Conservation (phyloP, 345 rosid genomes). For the Gossypium thurberi region DNA sequence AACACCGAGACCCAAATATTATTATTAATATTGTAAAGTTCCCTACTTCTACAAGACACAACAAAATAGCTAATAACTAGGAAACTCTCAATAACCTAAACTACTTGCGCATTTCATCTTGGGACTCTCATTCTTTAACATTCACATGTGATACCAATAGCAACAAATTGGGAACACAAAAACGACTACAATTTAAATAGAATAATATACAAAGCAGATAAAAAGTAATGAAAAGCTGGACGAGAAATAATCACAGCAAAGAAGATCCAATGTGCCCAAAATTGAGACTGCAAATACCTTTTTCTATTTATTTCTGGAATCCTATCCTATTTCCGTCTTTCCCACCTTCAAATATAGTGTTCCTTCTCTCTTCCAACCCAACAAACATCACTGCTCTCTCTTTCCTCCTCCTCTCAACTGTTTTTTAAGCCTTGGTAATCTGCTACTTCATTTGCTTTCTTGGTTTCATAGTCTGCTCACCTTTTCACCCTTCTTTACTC, state of each 20-base stretch:
- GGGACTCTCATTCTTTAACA: slow-evolving; percentile 13
- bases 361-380: not conserved
- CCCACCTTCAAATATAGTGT: not conserved
- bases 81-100: slow-evolving; percentile 11
- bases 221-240: slow-evolving; percentile 4
- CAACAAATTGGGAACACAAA: slow-evolving; percentile 31
- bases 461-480: not conserved
- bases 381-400: not conserved
- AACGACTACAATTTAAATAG: slow-evolving; percentile 1
- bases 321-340: slow-evolving; percentile 21
- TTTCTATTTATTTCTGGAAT: slow-evolving; percentile 7
- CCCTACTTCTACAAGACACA: not conserved
- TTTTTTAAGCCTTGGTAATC: not conserved
- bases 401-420: not conserved
- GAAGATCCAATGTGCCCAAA: slow-evolving; percentile 15
- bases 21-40: not conserved
- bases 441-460: not conserved
- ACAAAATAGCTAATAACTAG: slow-evolving; percentile 13
- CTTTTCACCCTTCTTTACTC: not conserved
- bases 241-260: not conserved
- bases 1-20: not conserved
- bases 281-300: not conserved
- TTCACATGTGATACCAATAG: slow-evolving; percentile 26
- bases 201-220: slow-evolving; percentile 2
- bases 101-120: not conserved